A percentile compares a stretch with the other conserved stretches of the same genome.
phyloP scores from a whole-genome alignment of 257 asterid species.

The Capsicum rhomboideum region DNA sequence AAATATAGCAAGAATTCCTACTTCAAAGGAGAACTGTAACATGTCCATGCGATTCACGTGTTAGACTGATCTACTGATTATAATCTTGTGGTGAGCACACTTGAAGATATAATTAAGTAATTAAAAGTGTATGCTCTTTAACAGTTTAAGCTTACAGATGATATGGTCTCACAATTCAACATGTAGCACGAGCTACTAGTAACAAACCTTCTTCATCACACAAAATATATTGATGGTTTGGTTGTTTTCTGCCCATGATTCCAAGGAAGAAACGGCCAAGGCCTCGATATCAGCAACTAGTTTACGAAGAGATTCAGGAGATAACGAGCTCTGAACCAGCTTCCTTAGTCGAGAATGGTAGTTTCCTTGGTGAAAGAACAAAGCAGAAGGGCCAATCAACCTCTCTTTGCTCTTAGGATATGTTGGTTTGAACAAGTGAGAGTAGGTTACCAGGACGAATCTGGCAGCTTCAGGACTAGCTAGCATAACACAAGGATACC shows the following conservation, averaged over 20 bases:
- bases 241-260: slow-evolving; percentile 32
- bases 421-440: slow-evolving; percentile 64
- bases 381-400: slow-evolving; percentile 66
- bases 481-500: slow-evolving; percentile 78
- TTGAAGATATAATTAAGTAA: background rate
- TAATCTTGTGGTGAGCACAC: background rate
- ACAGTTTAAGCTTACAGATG: background rate
- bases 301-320: slow-evolving; percentile 39
- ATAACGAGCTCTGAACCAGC: slow-evolving; percentile 44
- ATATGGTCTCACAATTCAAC: background rate
- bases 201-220: slow-evolving; percentile 53
- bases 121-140: background rate
- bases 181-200: background rate
- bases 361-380: slow-evolving; percentile 71
- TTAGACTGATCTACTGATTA: background rate
- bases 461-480: slow-evolving; percentile 71
- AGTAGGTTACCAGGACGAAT: slow-evolving; percentile 55
- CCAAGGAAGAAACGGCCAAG: slow-evolving; percentile 31
- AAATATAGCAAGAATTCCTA: slow-evolving; percentile 68
- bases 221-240: slow-evolving; percentile 39
- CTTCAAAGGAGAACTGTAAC: slow-evolving; percentile 63
- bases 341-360: slow-evolving; percentile 47
- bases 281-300: slow-evolving; percentile 42
- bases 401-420: slow-evolving; percentile 85
- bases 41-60: background rate